Evolutionary conservation across 2,329 filamentous ascomycete species (phyloP), one percentile per base, ranked within the genome.

Genomic region (Sarocladium brachiariae): DNA sequence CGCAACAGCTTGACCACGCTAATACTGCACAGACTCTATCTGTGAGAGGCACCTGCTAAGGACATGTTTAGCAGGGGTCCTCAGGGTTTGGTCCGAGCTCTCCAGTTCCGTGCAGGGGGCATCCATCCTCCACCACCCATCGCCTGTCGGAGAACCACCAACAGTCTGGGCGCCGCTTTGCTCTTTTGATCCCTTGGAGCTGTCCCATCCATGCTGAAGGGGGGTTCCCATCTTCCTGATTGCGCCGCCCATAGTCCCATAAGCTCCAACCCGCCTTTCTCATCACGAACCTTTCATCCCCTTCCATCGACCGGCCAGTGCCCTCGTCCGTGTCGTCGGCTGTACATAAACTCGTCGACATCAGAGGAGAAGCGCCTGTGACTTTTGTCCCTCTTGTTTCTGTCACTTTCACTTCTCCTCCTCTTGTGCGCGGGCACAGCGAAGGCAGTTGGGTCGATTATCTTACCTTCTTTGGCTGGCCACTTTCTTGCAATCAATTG

Each of bases 161-260:
- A 47, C 43, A 47, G 43, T 25, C 43, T 47, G 43, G 43, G 43
- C 43, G 43, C 24, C 43, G 43, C 43, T 21, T 47, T 47, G 43
- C 43, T 47, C 25, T 25, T 47, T 47, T 47, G 43, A 25, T 33
- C n/a, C 25, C 39, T 7, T 11, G 21, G 23, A 43, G 39, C 43
- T 47, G 43, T 45, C 39, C 25, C 43, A 47, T 47, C 43, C 43
- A 47, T 33, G 25, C 33, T 21, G 43, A 33, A 39, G 13, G 39
- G 39, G 43, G 43, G 24, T 33, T 33, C 25, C 43, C 27, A 23
- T 47, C 43, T 47, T 24, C 43, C 43, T 47, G 43, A 47, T 47
- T 47, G 43, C 43, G 43, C 43, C 39, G 43, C 43, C 37, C 43
- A 16, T 23, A 31, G 25, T 47, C 27, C 39, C 25, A 47, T 47